Evolutionary conservation across 2,329 filamentous ascomycete genomes (phyloP), one percentile per base, ranked within the genome.

Genomic region (Arthroderma sp.): DNA sequence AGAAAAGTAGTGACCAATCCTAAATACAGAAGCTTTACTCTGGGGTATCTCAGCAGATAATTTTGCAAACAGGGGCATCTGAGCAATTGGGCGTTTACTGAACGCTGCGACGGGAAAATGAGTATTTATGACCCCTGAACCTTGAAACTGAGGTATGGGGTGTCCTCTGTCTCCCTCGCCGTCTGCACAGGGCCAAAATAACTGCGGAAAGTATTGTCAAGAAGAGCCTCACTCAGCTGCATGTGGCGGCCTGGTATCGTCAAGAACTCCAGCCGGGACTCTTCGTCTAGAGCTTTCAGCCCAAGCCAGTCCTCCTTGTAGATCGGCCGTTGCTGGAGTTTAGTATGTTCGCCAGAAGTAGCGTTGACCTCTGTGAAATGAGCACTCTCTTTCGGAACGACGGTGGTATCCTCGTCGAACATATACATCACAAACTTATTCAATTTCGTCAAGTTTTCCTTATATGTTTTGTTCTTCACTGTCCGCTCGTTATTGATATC

Each of bases 281-380:
- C 86, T 69, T 85, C 75, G 73, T 96, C 91, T 66, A 98, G 74
- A 65, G 75, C 74, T 70, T 81, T 87, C 69, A 98, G 75, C 0
- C 93, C 93, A 28, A 98, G 75, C 93, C 93, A 98, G 74, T 98
- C 91, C 73, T 97, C 86, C 63, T 80, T 81, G 71, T 96, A 98
- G 1, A 97, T 76, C 28, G 72, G 70, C 58, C 88, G 78, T 55
- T 90, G 80, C 62, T 81, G 78, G 68, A 98, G 72, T 15, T 79
- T 79, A 49, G 82, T 87, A 21, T 83, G 76, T 60, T 83, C 79
- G 1, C 76, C 77, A 59, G 67, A 75, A 2, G 83, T 87, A 35
- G 76, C 77, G 70, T 93, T 89, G 52, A 93, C 85, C 69, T 97
- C 90, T 39, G 84, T 82, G 69, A 97, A 98, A 87, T 90, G 96